phyloP scores from a whole-genome alignment of 495 filamentous ascomycete species.

The Penicillium steckii region DNA sequence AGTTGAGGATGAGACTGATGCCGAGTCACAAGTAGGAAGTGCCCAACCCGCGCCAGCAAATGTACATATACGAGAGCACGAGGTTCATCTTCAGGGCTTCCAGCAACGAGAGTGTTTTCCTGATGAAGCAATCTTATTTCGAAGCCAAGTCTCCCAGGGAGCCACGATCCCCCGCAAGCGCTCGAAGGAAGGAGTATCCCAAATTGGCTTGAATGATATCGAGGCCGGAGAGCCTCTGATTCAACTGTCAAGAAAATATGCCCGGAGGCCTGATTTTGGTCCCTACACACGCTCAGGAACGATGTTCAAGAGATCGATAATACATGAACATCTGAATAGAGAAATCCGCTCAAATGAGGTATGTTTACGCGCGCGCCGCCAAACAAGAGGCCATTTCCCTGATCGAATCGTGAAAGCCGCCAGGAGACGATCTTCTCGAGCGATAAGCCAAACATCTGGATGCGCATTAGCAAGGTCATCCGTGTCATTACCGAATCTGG shows the following conservation, averaged over 20 bases:
- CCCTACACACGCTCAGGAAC: background rate
- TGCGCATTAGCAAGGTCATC: background rate
- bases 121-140: background rate
- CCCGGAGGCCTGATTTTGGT: background rate
- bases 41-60: too few species aligned
- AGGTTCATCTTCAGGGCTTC: background rate
- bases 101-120: background rate
- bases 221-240: background rate
- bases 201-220: background rate
- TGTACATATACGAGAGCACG: too few species aligned
- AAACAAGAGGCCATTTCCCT: background rate
- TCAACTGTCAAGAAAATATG: background rate
- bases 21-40: too few species aligned
- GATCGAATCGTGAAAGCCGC: background rate
- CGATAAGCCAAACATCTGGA: background rate
- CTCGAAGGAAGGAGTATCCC: background rate
- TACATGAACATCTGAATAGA: background rate
- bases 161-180: background rate
- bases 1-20: too few species aligned
- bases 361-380: too few species aligned
- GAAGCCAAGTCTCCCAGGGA: background rate
- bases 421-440: background rate
- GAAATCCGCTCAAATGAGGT: too few species aligned
- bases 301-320: background rate
- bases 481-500: background rate